Evolutionary conservation across 306 rosid species (phyloP).

Genomic region (Prunus salicina): DNA sequence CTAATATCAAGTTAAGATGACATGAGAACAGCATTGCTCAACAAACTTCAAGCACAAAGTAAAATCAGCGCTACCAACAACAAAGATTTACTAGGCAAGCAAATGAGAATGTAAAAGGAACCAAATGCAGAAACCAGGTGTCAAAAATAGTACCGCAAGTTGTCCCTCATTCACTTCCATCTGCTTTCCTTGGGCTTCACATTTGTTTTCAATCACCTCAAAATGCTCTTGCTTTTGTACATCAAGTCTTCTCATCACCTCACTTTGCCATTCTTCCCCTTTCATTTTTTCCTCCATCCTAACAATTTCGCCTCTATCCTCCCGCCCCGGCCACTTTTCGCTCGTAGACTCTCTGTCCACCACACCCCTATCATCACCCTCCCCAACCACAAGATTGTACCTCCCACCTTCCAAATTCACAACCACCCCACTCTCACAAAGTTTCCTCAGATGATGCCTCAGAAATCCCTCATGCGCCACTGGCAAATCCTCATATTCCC

Average conservation of each 20-base stretch:
- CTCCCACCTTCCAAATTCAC: slow-evolving; percentile 14
- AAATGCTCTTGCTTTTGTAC: not conserved
- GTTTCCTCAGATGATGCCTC: slow-evolving; percentile 34
- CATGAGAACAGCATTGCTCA: too few relatives aligned
- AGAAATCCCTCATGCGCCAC: slow-evolving; percentile 26
- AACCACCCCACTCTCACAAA: slow-evolving; percentile 36
- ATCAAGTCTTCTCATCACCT: not conserved
- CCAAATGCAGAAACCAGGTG: not conserved
- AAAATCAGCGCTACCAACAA: not conserved
- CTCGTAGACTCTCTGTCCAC: slow-evolving; percentile 2
- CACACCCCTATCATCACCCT: slow-evolving; percentile 13
- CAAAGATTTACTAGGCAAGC: not conserved
- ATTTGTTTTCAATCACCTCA: slow-evolving; percentile 12
- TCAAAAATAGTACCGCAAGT: slow-evolving; percentile 9
- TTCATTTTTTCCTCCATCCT: slow-evolving; percentile 5
- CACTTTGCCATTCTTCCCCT: not conserved
- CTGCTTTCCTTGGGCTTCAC: not conserved
- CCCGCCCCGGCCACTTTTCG: not conserved
- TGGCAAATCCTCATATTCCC: slow-evolving; percentile 25
- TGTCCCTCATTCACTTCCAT: slow-evolving; percentile 10
- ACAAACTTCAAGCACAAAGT: too few relatives aligned
- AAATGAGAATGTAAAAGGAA: not conserved
- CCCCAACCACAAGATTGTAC: slow-evolving; percentile 15
- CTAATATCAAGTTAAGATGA: too few relatives aligned
- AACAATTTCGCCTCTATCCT: slow-evolving; percentile 3